Evolutionary conservation across 805 yeast genomes (phyloP), one percentile per base, ranked within the genome.

Genomic region (Candida nemodendra): DNA sequence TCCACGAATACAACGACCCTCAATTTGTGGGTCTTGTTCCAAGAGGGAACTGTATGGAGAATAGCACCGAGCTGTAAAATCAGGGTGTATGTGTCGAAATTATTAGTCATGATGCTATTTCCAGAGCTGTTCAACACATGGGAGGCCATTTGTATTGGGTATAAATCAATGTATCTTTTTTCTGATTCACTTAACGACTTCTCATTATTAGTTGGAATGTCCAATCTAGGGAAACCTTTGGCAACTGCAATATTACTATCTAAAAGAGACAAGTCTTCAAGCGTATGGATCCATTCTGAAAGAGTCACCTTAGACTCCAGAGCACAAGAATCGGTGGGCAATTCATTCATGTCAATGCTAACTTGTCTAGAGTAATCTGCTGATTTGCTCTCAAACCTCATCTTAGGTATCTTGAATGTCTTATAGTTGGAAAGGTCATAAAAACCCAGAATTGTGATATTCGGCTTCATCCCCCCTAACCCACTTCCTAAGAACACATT

Each of bases 401-500:
- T 41, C 5, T 42, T 24, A 2, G 56, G 56, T 8, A 57, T 22
- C 22, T 44, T 43, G 6, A 42, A 34, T 4, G 28, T 32, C 5
- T 29, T 55, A 39, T 49, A 55, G 25, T 35, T 47, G 3, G 53
- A 45, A 42, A 82, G 68, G 55, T 91, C 95, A 50, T 82, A 86
- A 54, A 89, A 89, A 0, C 98, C 98, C 22, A 93, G 44, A 0
- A 93, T 95, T 0, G 96, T 87, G 36, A 93, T 90, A 56, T 93
- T 93, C 2, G 99, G 99, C 53, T 78, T 83, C 99, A 93, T 93
- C 9, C 96, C 97, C 6, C 99, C 99, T n/a, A 93, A 68, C 0
- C 99, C 99, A 3, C 95, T 84, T 0, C 97, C 97, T 42, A 91
- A 61, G 42, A 78, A 89, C 8, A 93, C 89, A 57, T 91, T 91